These are phyloP conservation scores for Silene uniflora DNA, from an alignment of 148 eudicot species.

Conservation along the genomic window DNA sequence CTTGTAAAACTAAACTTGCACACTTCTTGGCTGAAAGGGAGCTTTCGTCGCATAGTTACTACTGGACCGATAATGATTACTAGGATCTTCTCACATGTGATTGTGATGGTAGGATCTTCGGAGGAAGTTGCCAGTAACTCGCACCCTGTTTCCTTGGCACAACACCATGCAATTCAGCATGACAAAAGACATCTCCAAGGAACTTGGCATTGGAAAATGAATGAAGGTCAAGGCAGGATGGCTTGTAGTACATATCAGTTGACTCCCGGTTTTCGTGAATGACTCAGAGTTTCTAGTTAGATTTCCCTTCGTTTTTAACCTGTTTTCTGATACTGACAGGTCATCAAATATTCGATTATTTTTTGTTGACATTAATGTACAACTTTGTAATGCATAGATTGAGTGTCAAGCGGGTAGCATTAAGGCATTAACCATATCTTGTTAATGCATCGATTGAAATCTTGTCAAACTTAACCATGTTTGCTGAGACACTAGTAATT, in stretches of 20 bases:
- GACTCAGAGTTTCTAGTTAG: constrained; percentile 21
- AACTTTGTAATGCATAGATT: constrained; percentile 25
- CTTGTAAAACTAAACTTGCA: not conserved
- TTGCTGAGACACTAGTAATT: not conserved
- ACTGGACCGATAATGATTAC: not conserved
- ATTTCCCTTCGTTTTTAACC: constrained; percentile 6
- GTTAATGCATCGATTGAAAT: too few species aligned
- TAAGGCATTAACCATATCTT: too few species aligned
- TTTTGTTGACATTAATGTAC: constrained; percentile 21
- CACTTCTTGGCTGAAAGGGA: not conserved
- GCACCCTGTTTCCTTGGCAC: constrained; percentile 92
- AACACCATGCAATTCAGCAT: constrained; percentile 77
- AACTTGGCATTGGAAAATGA: constrained; percentile 52
- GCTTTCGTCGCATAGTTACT: not conserved
- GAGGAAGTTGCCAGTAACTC: constrained; percentile 88
- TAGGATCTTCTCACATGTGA: not conserved
- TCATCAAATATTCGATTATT: constrained; percentile 13
- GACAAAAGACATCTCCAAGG: constrained; percentile 60
- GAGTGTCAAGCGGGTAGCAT: not conserved
- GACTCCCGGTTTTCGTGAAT: constrained; percentile 17
- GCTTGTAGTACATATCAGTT: constrained; percentile 18
- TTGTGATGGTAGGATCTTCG: constrained; percentile 66
- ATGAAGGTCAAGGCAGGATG: not conserved
- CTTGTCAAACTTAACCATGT: not conserved
- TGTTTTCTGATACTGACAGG: too few species aligned